Base-by-base conservation (phyloP, 306 rosid species). In the Argentina anserina region DNA sequence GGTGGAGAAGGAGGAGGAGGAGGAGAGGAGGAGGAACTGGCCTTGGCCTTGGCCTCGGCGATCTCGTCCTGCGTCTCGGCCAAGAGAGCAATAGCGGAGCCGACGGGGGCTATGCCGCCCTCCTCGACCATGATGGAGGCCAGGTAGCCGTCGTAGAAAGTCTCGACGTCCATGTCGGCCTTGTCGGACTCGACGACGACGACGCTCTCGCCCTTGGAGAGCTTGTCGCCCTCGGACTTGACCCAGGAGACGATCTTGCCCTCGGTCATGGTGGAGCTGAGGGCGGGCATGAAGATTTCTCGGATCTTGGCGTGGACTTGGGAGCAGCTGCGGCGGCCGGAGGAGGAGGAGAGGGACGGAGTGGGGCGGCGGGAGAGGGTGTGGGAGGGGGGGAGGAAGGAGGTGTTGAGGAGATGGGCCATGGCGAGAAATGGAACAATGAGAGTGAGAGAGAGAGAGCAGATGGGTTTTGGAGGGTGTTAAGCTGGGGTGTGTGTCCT, bases 91-190 rank as follows among this genome's bases (percentile, higher is more conserved):
- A 95, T 95, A 28, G 99, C 86, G 15, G 97, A 88, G 25, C 99
- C 99, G 2, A 95, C 99, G 9, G 90, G 46, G 1, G 99, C 99
- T 15, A 87, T 85, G 29, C 81, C 90, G 25, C 97, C 99, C 65
- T 95, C 99, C 5, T 91, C 96, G 26, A 95, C 99, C 82, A 95
- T 86, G 79, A 95, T 95, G 1, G 99, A 96, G 11, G 97, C 99
- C 67, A 95, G 82, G 52, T 84, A 90, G 0, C 99, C 99, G 42
- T 95, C 99, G 80, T 95, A 91, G 86, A 94, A 94, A 7, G 97
- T 94, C 79, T 94, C 99, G 20, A 94, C 99, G 45, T 94, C 99
- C 99, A 94, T 95, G 75, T 95, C 99, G 36, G 99, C 97, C 82
- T 95, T 95, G 28, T 95, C 99, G 63, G 99, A 95, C 79, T 95